Conservation (phyloP, 371 early-diverging fungal species). For the Caulochytrium protostelioides region DNA sequence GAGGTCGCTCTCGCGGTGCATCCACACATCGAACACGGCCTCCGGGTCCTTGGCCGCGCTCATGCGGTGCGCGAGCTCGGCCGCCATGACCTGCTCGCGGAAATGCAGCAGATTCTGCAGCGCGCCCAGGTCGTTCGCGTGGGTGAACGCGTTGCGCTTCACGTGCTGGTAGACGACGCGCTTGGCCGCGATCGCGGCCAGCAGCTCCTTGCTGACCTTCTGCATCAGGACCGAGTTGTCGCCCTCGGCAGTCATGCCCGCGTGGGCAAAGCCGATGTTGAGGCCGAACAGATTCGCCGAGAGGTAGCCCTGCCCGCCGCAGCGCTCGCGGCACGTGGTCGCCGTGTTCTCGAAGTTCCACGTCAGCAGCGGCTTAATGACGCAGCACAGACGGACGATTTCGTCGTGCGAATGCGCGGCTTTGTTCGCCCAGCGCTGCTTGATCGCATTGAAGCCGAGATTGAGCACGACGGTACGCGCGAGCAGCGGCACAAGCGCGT, state of each 20-base stretch:
- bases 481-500: constrained; percentile 40
- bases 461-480: constrained; percentile 36
- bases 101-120: constrained; percentile 25
- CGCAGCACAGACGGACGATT: constrained; percentile 43
- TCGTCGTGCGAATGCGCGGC: constrained; percentile 24
- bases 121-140: constrained; percentile 13
- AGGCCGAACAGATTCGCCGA: constrained; percentile 28
- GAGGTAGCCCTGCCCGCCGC: constrained; percentile 52
- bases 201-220: constrained; percentile 46
- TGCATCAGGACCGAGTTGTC: constrained; percentile 47
- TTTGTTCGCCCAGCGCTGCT: constrained; percentile 31
- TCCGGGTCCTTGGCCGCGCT: too few species aligned
- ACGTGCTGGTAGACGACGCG: too few species aligned
- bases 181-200: constrained; percentile 27
- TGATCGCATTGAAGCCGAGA: constrained; percentile 45
- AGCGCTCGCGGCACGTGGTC: constrained; percentile 40
- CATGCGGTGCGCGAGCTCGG: too few species aligned
- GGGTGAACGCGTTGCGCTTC: constrained; percentile 10
- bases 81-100: constrained; percentile 26
- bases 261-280: constrained; percentile 19
- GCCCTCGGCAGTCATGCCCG: constrained; percentile 56
- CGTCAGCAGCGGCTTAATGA: constrained; percentile 46
- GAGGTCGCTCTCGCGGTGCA: constrained; percentile 38
- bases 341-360: constrained; percentile 45
- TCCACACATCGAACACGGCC: constrained; percentile 52